Evolutionary conservation across 1,284 basidiomycete genomes (phyloP).

Genomic region (Sanguinoderma infundibulare): DNA sequence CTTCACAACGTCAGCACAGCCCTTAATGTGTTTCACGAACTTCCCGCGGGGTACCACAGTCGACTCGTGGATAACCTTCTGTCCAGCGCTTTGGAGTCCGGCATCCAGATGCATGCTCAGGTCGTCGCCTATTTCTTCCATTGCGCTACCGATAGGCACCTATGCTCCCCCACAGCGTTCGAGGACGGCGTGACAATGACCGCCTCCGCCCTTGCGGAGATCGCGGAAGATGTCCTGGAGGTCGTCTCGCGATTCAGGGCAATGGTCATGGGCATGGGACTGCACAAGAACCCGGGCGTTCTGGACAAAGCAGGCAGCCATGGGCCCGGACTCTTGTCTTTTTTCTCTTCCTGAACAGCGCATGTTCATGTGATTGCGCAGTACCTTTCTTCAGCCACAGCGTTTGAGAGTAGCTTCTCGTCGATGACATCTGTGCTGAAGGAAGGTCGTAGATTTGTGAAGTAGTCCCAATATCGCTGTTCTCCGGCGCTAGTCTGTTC

Average conservation of each 20-base stretch:
- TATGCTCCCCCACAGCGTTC: neutral
- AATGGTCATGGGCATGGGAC: neutral
- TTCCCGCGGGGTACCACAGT: neutral
- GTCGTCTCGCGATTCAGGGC: neutral
- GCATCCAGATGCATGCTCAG: neutral
- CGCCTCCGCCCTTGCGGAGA: neutral
- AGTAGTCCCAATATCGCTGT: too few species aligned
- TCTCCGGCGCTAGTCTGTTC: too few species aligned
- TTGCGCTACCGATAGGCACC: neutral
- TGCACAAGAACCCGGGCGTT: neutral
- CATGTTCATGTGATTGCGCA: too few species aligned
- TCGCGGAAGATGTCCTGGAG: neutral
- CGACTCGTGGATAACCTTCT: neutral
- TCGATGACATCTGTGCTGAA: too few species aligned
- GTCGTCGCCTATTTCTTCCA: neutral
- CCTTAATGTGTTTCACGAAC: neutral
- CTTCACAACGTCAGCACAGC: neutral
- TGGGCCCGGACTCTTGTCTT: neutral
- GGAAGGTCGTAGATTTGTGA: too few species aligned
- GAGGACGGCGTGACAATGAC: neutral
- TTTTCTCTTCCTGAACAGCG: neutral
- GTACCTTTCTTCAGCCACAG: too few species aligned
- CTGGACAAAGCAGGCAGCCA: neutral
- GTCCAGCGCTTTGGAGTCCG: neutral
- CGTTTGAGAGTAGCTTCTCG: too few species aligned